These are phyloP conservation scores for Suhomyces faveliae DNA, from an alignment of 805 yeast genomes.

Conservation along the genomic window DNA sequence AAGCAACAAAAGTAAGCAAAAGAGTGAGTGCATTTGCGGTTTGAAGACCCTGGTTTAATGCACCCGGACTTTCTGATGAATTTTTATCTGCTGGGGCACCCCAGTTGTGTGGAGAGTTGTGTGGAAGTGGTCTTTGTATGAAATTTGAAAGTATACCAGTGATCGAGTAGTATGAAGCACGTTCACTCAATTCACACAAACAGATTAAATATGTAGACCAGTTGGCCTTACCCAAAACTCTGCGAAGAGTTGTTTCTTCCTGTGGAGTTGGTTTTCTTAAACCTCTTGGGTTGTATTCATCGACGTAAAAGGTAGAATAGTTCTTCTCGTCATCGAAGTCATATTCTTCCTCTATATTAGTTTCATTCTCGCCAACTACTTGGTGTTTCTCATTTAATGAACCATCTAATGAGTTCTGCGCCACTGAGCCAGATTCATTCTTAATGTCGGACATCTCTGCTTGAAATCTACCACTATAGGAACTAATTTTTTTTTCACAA, in stretches of 20 bases:
- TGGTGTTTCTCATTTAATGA: not conserved
- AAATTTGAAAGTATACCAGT: conserved; percentile 46
- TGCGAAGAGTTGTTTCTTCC: conserved; percentile 28
- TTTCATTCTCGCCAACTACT: not conserved
- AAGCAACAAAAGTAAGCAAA: conserved; percentile 48
- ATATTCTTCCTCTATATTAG: conserved; percentile 7
- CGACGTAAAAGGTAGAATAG: conserved; percentile 22
- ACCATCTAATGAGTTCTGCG: too few relatives aligned
- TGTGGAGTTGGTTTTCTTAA: conserved; percentile 32
- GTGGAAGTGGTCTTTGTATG: conserved; percentile 52
- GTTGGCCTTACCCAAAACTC: conserved; percentile 48
- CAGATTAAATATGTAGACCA: conserved; percentile 50
- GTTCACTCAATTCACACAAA: conserved; percentile 48
- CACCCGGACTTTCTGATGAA: conserved; percentile 46
- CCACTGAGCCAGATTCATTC: not conserved
- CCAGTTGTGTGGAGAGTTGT: conserved; percentile 46
- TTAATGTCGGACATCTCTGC: not conserved
- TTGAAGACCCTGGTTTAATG: conserved; percentile 45
- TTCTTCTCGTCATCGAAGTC: conserved; percentile 17
- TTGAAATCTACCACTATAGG: too few relatives aligned
- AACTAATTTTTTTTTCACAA: not conserved
- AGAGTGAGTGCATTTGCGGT: conserved; percentile 48
- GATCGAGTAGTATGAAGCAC: conserved; percentile 54
- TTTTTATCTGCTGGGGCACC: conserved; percentile 31
- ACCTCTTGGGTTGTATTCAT: conserved; percentile 39